These are phyloP conservation scores for Knufia petricola DNA, from an alignment of 2,329 filamentous ascomycete species.

Conservation along the genomic window DNA sequence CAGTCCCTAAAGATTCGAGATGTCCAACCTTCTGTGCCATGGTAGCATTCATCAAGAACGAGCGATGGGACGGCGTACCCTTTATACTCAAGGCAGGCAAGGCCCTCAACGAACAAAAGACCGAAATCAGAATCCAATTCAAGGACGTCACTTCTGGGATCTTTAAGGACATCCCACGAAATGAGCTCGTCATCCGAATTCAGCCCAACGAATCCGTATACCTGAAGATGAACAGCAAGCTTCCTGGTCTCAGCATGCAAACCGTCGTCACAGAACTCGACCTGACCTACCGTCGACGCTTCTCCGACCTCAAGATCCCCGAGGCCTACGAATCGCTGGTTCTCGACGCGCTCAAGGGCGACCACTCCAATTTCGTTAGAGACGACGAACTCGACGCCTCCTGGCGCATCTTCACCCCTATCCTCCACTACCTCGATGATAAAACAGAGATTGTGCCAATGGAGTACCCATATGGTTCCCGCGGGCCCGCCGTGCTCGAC, in stretches of 20 bases:
- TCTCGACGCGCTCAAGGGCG: slow-evolving; percentile 92
- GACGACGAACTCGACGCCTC: slow-evolving; percentile 94
- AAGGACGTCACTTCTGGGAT: slow-evolving; percentile 98
- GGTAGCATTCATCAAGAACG: slow-evolving; percentile 98
- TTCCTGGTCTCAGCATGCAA: slow-evolving; percentile 97
- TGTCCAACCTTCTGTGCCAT: slow-evolving; percentile 98
- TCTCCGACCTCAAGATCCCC: slow-evolving; percentile 98
- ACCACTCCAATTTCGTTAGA: slow-evolving; percentile 98
- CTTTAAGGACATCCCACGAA: slow-evolving; percentile 98
- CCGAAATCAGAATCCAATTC: slow-evolving; percentile 97
- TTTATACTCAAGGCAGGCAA: slow-evolving; percentile 99
- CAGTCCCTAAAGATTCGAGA: slow-evolving; percentile 90
- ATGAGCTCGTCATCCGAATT: slow-evolving; percentile 97
- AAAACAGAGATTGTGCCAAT: slow-evolving; percentile 99
- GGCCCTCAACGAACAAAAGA: slow-evolving; percentile 98
- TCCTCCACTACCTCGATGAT: slow-evolving; percentile 95
- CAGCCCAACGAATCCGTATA: slow-evolving; percentile 99
- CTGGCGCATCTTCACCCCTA: slow-evolving; percentile 97
- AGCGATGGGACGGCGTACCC: slow-evolving; percentile 96
- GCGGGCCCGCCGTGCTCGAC: slow-evolving; percentile 88
- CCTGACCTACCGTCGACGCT: slow-evolving; percentile 92
- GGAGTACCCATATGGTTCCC: slow-evolving; percentile 98
- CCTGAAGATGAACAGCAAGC: slow-evolving; percentile 99
- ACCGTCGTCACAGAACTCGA: slow-evolving; percentile 97
- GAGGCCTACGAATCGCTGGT: slow-evolving; percentile 98